Conservation (phyloP, 2,329 filamentous ascomycete genomes). For the Fusarium pseudograminearum region DNA sequence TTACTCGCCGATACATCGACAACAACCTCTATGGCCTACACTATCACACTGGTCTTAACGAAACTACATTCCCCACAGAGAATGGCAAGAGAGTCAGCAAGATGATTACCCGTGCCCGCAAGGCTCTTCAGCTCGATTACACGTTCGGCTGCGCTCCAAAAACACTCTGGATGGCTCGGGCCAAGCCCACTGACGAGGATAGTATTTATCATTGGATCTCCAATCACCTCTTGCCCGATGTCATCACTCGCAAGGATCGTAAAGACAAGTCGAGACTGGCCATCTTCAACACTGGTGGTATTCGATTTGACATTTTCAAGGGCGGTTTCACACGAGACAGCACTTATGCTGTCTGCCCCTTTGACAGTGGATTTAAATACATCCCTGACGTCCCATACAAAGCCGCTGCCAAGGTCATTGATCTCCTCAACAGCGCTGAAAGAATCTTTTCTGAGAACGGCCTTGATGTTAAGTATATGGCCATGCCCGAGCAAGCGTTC, state of each 20-base stretch:
- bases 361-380: slow-evolving; percentile 81
- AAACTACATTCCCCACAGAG: slow-evolving; percentile 79
- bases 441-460: slow-evolving; percentile 58
- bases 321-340: slow-evolving; percentile 90
- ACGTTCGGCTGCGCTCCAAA: slow-evolving; percentile 85
- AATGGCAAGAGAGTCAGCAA: slow-evolving; percentile 78
- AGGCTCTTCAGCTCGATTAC: slow-evolving; percentile 77
- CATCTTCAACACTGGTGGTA: slow-evolving; percentile 88
- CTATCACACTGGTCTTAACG: slow-evolving; percentile 81
- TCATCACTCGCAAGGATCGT: slow-evolving; percentile 69
- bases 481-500: slow-evolving; percentile 61
- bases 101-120: slow-evolving; percentile 77
- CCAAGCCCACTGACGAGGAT: slow-evolving; percentile 76
- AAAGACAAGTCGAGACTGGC: slow-evolving; percentile 74
- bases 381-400: slow-evolving; percentile 84
- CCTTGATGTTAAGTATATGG: slow-evolving; percentile 61
- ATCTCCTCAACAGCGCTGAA: slow-evolving; percentile 67
- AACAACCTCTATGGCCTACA: slow-evolving; percentile 90
- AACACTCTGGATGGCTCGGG: slow-evolving; percentile 84
- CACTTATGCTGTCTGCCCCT: slow-evolving; percentile 88
- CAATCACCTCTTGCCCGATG: slow-evolving; percentile 76
- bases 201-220: slow-evolving; percentile 89
- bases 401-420: slow-evolving; percentile 76
- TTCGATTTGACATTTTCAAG: slow-evolving; percentile 96
- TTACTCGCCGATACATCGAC: slow-evolving; percentile 88